A percentile compares a stretch with the other conserved stretches of the same genome.
These are phyloP conservation scores for Citrus maxima DNA, from an alignment of 345 rosid genomes.

Conservation along the genomic window DNA sequence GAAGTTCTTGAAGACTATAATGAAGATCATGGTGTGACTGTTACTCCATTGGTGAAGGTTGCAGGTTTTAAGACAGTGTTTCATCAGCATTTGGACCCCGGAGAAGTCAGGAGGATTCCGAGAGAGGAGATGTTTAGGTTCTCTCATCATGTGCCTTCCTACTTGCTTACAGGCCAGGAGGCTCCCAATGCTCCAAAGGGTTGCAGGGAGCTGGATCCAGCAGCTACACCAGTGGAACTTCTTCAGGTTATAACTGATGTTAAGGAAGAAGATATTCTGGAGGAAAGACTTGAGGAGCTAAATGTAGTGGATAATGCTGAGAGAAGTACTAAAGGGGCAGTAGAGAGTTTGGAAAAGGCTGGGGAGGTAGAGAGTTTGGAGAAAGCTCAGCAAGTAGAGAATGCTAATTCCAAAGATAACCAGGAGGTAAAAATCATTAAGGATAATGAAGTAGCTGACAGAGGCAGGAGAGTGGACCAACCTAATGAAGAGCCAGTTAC, in stretches of 20 bases:
- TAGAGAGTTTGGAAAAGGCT: slow-evolving; percentile 4
- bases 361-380: slow-evolving; percentile 5
- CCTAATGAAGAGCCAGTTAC: slow-evolving; percentile 4
- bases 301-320: slow-evolving; percentile 5
- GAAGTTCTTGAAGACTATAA: slow-evolving; percentile 64
- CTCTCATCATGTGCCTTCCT: slow-evolving; percentile 69
- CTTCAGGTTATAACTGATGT: slow-evolving; percentile 38
- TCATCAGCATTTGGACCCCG: slow-evolving; percentile 43
- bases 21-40: slow-evolving; percentile 54
- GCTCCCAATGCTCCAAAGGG: slow-evolving; percentile 57
- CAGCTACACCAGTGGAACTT: slow-evolving; percentile 56
- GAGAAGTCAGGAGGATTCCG: slow-evolving; percentile 39
- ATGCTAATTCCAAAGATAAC: slow-evolving; percentile 8
- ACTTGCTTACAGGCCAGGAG: slow-evolving; percentile 60
- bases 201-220: slow-evolving; percentile 70
- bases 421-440: slow-evolving; percentile 8
- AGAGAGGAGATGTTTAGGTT: slow-evolving; percentile 61
- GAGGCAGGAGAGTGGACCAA: slow-evolving; percentile 11
- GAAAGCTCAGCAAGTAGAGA: slow-evolving; percentile 6
- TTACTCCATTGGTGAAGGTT: slow-evolving; percentile 59
- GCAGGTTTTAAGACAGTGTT: slow-evolving; percentile 65
- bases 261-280: slow-evolving; percentile 34
- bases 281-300: slow-evolving; percentile 13
- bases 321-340: slow-evolving; percentile 5
- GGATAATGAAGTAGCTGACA: slow-evolving; percentile 1